These are phyloP conservation scores for Xylaria sp. DNA, from an alignment of 2,329 filamentous ascomycete species.

Conservation along the genomic window DNA sequence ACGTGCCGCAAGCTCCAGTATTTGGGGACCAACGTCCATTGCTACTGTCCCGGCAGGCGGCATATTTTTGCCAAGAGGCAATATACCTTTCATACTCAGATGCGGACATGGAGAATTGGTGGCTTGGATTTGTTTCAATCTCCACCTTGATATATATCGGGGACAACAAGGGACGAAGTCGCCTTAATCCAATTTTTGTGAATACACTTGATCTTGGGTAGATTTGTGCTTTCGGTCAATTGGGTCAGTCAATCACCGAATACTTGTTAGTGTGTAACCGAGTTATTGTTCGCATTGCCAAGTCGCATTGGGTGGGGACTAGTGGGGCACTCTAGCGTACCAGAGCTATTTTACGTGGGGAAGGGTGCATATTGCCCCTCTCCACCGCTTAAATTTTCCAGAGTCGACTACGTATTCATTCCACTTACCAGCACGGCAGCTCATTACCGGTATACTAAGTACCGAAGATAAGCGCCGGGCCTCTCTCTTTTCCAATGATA, in stretches of 20 bases:
- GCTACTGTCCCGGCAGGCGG: constrained; percentile 29
- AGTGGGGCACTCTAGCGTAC: not conserved
- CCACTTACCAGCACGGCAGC: not conserved
- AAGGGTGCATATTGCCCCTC: constrained; percentile 31
- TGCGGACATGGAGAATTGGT: constrained; percentile 2
- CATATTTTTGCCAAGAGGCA: constrained; percentile 25
- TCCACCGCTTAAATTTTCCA: constrained; percentile 37
- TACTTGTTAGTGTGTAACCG: too few species aligned
- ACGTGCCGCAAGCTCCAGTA: constrained; percentile 21
- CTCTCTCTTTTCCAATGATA: not conserved
- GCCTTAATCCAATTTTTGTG: not conserved
- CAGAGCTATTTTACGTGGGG: too few species aligned
- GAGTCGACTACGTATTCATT: not conserved
- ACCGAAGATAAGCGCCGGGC: not conserved
- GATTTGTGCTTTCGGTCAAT: not conserved
- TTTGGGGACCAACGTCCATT: constrained; percentile 18
- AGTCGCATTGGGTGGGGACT: too few species aligned
- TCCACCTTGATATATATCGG: not conserved
- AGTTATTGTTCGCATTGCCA: too few species aligned
- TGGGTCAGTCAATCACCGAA: too few species aligned
- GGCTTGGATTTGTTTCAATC: not conserved
- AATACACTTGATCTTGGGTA: not conserved
- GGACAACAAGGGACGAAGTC: not conserved
- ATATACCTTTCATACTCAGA: constrained; percentile 20
- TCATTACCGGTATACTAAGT: not conserved